These are phyloP conservation scores for Xerocomellus intermedius DNA, from an alignment of 768 basidiomycete species.

Conservation along the genomic window DNA sequence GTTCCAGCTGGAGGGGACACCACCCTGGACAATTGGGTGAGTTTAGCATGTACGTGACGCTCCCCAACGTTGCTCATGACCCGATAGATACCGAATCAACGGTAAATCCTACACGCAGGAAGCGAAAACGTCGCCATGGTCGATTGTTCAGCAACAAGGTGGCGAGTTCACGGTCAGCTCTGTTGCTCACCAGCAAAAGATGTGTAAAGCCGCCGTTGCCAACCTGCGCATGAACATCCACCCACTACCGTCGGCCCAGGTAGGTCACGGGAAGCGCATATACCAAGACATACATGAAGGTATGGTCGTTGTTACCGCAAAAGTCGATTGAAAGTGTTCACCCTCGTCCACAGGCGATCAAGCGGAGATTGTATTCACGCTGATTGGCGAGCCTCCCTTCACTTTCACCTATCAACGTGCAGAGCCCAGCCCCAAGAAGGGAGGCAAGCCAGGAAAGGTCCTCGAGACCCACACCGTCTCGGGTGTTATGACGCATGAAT, in stretches of 20 bases:
- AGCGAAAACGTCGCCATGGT: slow-evolving; percentile 78
- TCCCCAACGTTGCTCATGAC: slow-evolving; percentile 1
- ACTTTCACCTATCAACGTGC: slow-evolving; percentile 93
- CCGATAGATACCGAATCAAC: slow-evolving; percentile 72
- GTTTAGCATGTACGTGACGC: slow-evolving; percentile 19
- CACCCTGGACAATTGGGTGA: slow-evolving; percentile 89
- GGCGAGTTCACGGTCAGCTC: slow-evolving; percentile 86
- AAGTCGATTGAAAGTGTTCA: not conserved
- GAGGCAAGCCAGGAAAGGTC: slow-evolving; percentile 70
- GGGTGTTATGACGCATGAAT: slow-evolving; percentile 67
- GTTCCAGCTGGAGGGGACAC: slow-evolving; percentile 91
- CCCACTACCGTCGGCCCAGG: slow-evolving; percentile 82
- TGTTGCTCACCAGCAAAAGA: slow-evolving; percentile 89
- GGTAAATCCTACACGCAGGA: slow-evolving; percentile 71
- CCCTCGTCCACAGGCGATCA: slow-evolving; percentile 62
- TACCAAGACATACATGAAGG: slow-evolving; percentile 92
- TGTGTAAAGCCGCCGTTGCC: slow-evolving; percentile 80
- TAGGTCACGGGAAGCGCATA: slow-evolving; percentile 79
- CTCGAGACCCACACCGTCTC: slow-evolving; percentile 91
- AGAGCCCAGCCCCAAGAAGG: slow-evolving; percentile 66
- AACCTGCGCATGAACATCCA: slow-evolving; percentile 77
- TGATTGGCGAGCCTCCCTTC: slow-evolving; percentile 92
- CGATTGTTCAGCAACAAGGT: slow-evolving; percentile 74
- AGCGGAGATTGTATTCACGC: slow-evolving; percentile 88
- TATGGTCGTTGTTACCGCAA: slow-evolving; percentile 14